Conservation (phyloP, 345 rosid genomes). For the Linum usitatissimum region DNA sequence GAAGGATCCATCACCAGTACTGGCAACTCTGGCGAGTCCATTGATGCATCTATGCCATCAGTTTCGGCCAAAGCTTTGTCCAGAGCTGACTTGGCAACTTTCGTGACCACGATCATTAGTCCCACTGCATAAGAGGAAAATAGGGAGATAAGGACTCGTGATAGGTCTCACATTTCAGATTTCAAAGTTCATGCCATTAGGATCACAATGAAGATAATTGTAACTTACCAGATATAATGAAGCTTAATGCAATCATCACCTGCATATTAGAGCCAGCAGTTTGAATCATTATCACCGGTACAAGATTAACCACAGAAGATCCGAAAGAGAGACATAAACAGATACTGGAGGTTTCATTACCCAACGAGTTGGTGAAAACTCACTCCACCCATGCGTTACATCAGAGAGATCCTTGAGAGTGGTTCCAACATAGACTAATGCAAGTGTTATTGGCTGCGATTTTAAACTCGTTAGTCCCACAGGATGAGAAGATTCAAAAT, state of each 20-base stretch:
- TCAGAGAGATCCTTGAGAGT: conserved; percentile 97
- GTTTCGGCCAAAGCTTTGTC: conserved; percentile 88
- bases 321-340: not conserved
- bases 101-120: conserved; percentile 60
- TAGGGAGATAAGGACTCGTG: no score
- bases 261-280: conserved; percentile 20
- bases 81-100: conserved; percentile 72
- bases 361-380: conserved; percentile 78
- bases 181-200: not conserved
- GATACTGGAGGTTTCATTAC: conserved; percentile 28
- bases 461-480: no score
- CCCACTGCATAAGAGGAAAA: conserved; percentile 36
- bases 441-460: conserved; percentile 83
- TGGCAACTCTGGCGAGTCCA: conserved; percentile 33
- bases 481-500: no score
- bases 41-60: conserved; percentile 37
- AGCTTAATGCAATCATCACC: conserved; percentile 56
- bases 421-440: conserved; percentile 81
- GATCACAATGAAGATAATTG: no score
- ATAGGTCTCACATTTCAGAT: no score
- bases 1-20: conserved; percentile 28
- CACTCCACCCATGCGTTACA: conserved; percentile 96
- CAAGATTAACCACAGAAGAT: not conserved
- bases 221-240: conserved; percentile 70
- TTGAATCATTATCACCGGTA: not conserved